Evolutionary conservation across 2,329 filamentous ascomycete genomes (phyloP), one percentile per base, ranked within the genome.

Genomic region (Neoscytalidium dimidiatum): DNA sequence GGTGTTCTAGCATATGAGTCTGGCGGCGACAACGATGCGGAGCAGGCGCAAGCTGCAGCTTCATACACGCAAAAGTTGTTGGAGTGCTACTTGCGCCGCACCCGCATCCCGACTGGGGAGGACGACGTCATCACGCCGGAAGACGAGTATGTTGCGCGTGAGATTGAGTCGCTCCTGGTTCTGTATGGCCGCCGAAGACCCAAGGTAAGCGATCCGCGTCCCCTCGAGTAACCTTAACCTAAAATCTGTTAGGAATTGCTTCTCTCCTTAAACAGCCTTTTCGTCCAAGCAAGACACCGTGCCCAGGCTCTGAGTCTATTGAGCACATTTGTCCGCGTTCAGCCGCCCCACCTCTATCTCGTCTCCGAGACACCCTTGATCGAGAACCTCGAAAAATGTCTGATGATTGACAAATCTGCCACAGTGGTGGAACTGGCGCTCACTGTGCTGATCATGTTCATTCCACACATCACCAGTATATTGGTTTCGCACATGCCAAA

Each of bases 381-480:
- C 69, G 84, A 85, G 65, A 87, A 90, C 72, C 80, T 95, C 21
- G 80, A 94, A 61, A 87, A 86, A 71, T 94, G 90, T 68, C 82
- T 95, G 1, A 90, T 92, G 76, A 86, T 86, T 63, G 92, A 95
- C 74, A 91, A 90, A 1, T 94, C 91, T 0, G 92, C 90, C 0
- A 89, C 89, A 0, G 86, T 90, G 3, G 84, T 94, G n/a, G 91
- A 91, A 1, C 80, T 92, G 48, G 90, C 91, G 1, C 80, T 95
- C 61, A 91, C 90, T 4, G 86, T 88, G 7, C 78, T 95, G 66
- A 89, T 92, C 68, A 95, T 95, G 92, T 86, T 94, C 29, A 77
- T 95, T 57, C 92, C 92, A 1, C 91, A 94, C 72, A 91, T 94
- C 76, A 91, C 91, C 0, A 89, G 86, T 69, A 89, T 89, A 2